phyloP scores from a whole-genome alignment of 208 protist species.

The Histomonas meleagridis region DNA sequence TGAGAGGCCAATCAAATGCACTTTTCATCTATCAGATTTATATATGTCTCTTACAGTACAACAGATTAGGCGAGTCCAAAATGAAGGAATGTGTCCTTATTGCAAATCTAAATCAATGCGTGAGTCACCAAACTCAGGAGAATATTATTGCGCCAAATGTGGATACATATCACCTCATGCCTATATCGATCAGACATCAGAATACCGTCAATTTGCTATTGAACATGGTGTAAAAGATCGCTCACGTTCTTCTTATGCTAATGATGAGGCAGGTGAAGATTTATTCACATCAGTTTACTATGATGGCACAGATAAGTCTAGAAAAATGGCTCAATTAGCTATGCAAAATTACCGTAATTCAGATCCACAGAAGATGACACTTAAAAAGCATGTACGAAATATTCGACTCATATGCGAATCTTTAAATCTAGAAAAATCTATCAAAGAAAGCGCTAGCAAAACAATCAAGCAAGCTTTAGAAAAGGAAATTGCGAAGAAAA shows the following conservation, averaged over 20 bases:
- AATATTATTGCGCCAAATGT: neutral
- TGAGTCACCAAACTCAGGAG: neutral
- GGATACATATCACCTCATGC: neutral
- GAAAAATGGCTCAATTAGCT: neutral
- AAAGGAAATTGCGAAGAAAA: neutral
- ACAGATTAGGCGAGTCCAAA: too few relatives aligned
- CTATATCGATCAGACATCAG: conserved; percentile 24
- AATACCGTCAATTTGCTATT: conserved; percentile 4
- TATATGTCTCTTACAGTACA: too few relatives aligned
- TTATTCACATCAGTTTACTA: neutral
- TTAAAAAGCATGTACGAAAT: neutral
- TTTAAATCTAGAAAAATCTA: neutral
- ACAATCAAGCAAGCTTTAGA: neutral
- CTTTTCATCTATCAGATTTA: too few relatives aligned
- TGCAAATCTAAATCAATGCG: too few relatives aligned
- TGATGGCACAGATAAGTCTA: neutral
- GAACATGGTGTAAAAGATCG: conserved; percentile 35
- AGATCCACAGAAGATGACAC: neutral
- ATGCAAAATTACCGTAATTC: too few relatives aligned
- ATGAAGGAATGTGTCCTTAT: too few relatives aligned
- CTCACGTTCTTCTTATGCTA: neutral
- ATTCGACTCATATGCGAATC: neutral
- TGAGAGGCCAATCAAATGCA: too few relatives aligned
- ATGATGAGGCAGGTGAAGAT: neutral
- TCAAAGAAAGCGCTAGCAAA: neutral